phyloP scores from a whole-genome alignment of 1,284 basidiomycete genomes.

The Hymenochaete sp. region DNA sequence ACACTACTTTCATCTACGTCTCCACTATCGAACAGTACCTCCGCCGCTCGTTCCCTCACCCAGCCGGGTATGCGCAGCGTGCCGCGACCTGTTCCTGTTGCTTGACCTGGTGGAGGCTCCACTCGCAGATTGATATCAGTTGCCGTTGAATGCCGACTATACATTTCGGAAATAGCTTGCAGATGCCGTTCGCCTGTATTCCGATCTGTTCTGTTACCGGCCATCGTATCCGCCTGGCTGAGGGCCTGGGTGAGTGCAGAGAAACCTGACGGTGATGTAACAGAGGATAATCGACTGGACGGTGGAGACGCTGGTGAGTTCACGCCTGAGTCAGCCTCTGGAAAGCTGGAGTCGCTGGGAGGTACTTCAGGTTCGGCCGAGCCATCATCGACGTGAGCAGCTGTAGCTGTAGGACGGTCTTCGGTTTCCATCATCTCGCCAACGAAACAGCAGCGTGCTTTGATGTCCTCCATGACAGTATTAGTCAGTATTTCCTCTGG shows the following conservation, averaged over 20 bases:
- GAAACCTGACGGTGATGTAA: conserved; percentile 51
- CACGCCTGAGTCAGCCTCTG: conserved; percentile 32
- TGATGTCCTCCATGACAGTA: conserved; percentile 72
- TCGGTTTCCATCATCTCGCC: conserved; percentile 42
- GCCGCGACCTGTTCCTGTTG: conserved; percentile 60
- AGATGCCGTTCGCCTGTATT: conserved; percentile 42
- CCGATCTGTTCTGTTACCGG: conserved; percentile 22
- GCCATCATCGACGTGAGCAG: conserved; percentile 36
- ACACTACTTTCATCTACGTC: conserved; percentile 79
- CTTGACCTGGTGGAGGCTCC: conserved; percentile 49
- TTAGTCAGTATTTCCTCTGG: conserved; percentile 70
- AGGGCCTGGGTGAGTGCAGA: conserved; percentile 40
- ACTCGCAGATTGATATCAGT: conserved; percentile 62
- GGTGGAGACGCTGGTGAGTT: conserved; percentile 14
- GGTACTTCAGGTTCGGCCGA: conserved; percentile 46
- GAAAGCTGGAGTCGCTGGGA: conserved; percentile 36
- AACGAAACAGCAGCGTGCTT: conserved; percentile 76
- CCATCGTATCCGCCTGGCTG: conserved; percentile 19
- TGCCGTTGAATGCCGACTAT: conserved; percentile 64
- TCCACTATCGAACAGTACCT: conserved; percentile 85
- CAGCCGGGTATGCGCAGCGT: conserved; percentile 87
- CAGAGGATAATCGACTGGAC: conserved; percentile 37
- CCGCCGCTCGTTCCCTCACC: conserved; percentile 85
- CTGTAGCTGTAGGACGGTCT: conserved; percentile 32
- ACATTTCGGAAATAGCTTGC: conserved; percentile 58